A percentile compares a stretch with the other conserved stretches of the same genome.
Conservation (phyloP, 2,329 filamentous ascomycete genomes). For the Apiospora koreana region DNA sequence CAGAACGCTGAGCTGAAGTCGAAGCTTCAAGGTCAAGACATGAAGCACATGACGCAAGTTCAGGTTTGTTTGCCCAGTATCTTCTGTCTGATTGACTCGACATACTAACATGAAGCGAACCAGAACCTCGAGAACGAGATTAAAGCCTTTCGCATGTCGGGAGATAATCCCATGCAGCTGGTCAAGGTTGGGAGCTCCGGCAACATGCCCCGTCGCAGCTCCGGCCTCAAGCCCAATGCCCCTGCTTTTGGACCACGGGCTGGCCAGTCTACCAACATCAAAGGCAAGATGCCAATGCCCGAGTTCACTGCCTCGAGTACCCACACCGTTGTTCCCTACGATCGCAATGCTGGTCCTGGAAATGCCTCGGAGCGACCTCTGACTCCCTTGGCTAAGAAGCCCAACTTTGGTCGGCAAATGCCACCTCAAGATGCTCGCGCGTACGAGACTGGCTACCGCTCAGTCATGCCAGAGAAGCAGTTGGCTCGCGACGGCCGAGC, state of each 20-base stretch:
- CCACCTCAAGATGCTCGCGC: conserved; percentile 1
- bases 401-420: not conserved
- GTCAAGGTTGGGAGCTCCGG: conserved; percentile 7
- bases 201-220: not conserved
- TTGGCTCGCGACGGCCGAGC: not conserved
- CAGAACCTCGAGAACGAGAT: conserved; percentile 26
- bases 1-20: conserved; percentile 21
- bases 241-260: conserved; percentile 5
- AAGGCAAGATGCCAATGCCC: not conserved
- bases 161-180: conserved; percentile 16
- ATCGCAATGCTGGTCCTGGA: not conserved
- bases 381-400: conserved; percentile 10
- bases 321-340: not conserved
- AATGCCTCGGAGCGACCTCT: not conserved
- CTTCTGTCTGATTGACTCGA: not conserved
- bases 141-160: conserved; percentile 16
- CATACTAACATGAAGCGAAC: conserved; percentile 11
- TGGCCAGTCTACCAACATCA: not conserved
- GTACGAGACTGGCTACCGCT: not conserved
- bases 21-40: conserved; percentile 23
- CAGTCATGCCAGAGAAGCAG: not conserved
- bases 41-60: conserved; percentile 22
- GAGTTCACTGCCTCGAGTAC: not conserved
- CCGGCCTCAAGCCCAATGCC: conserved; percentile 2
- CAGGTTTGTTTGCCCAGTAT: conserved; percentile 22